Conservation (phyloP, 108 stramenopile genomes). For the Asterionellopsis glacialis region DNA sequence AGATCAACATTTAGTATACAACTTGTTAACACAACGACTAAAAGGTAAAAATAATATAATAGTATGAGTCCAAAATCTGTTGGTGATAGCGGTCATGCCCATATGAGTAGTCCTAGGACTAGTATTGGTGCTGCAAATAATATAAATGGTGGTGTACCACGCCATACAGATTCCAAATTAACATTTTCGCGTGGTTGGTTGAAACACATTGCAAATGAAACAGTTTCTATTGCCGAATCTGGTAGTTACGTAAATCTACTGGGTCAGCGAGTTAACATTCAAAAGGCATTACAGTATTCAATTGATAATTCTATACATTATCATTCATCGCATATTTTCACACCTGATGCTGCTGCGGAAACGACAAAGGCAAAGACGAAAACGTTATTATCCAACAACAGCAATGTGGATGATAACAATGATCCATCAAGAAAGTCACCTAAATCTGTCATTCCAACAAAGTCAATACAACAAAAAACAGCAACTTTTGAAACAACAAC, state of each 20-base stretch:
- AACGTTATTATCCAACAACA: background rate
- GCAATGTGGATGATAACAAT: too few species aligned
- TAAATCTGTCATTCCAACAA: too few species aligned
- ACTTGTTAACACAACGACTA: too few species aligned
- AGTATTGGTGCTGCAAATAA: too few species aligned
- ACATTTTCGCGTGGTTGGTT: conserved; percentile 14
- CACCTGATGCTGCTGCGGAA: background rate
- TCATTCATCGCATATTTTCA: conserved; percentile 13
- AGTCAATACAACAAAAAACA: background rate
- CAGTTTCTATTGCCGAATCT: conserved; percentile 3
- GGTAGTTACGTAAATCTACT: conserved; percentile 2
- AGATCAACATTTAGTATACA: too few species aligned
- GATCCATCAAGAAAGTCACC: too few species aligned
- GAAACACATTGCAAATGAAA: conserved; percentile 14
- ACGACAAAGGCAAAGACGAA: conserved; percentile 6
- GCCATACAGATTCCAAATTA: background rate
- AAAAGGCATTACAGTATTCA: conserved; percentile 3
- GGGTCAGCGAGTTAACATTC: conserved; percentile 2
- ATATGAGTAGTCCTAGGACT: too few species aligned
- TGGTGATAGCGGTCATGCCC: too few species aligned
- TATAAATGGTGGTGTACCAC: too few species aligned
- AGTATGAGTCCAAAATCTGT: too few species aligned
- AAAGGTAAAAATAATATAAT: too few species aligned
- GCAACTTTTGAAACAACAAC: background rate
- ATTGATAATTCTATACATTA: conserved; percentile 18